Base-by-base conservation (phyloP, 345 rosid genomes). In the Boechera divaricarpa region DNA sequence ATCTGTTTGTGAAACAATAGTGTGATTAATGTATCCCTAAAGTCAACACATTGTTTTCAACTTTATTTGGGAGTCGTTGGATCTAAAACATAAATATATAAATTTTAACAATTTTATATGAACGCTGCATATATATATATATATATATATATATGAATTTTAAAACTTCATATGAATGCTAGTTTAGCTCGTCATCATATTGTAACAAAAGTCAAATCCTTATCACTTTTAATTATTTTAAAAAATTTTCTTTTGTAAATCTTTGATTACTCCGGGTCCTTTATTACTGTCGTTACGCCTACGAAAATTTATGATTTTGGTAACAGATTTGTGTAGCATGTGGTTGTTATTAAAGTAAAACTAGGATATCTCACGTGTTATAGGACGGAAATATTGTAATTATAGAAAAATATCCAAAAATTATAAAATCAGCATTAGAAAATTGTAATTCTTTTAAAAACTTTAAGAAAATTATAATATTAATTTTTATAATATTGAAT, bases 31-130 rank as follows among this genome's bases (percentile, higher is more conserved):
- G 31, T 55, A 76, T 21, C 21, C 36, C 18, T 13, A 62, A 76
- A 69, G 57, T 76, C 80, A 76, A 68, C 57, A 69, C 57, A 59
- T 31, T 53, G 64, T 54, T 62, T 62, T 76, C 70, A 76, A 44
- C 74, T 76, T 76, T 69, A 61, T 69, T 28, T 62, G 41, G 64
- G 69, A 62, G 70, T 76, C 48, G 74, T 60, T 76, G 55, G 55
- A 9, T 41, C 47, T 58, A 18, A 64, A 18, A 32, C 42, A 67
- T 29, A 59, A 21, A 32, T 16, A 7, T 58, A 26, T 26, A 36
- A 15, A 24, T 7, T 67, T 48, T 16, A 49, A 35, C 21, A 47
- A 5, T 7, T 75, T 57, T 48, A 74, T 65, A 47, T 49, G 42
- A 51, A 48, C 44, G 5, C 67, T 49, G n/a, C n/a, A n/a, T n/a